Evolutionary conservation across 2,329 filamentous ascomycete genomes (phyloP).

Genomic region (Hortaea werneckii): DNA sequence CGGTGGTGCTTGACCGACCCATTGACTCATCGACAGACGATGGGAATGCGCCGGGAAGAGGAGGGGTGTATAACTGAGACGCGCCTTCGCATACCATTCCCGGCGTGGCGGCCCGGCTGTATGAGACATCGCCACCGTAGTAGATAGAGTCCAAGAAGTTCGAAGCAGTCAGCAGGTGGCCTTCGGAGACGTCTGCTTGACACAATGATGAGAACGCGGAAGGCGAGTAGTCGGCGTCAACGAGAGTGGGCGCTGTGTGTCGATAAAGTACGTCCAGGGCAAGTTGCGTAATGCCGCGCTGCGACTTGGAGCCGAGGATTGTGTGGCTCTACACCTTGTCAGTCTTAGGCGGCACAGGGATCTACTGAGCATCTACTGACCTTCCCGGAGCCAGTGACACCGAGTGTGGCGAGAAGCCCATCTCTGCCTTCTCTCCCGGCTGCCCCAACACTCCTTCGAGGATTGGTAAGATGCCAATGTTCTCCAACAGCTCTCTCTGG

Average conservation of each 20-base stretch:
- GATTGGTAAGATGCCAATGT: slow-evolving; percentile 62
- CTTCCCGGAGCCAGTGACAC: slow-evolving; percentile 94
- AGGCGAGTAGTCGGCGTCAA: slow-evolving; percentile 47
- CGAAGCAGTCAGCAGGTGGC: slow-evolving; percentile 61
- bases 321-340: slow-evolving; percentile 65
- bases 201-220: slow-evolving; percentile 63
- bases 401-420: slow-evolving; percentile 80
- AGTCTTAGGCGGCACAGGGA: not conserved
- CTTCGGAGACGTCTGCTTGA: slow-evolving; percentile 70
- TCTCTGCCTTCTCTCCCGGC: slow-evolving; percentile 69
- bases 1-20: slow-evolving; percentile 5
- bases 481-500: slow-evolving; percentile 79
- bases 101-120: slow-evolving; percentile 34
- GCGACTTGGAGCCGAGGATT: slow-evolving; percentile 75
- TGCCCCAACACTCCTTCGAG: slow-evolving; percentile 72
- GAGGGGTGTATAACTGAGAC: slow-evolving; percentile 1
- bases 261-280: slow-evolving; percentile 82
- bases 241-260: slow-evolving; percentile 63
- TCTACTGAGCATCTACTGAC: slow-evolving; percentile 36
- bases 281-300: slow-evolving; percentile 86
- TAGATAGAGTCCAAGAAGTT: slow-evolving; percentile 72
- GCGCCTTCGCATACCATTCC: slow-evolving; percentile 30
- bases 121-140: slow-evolving; percentile 46
- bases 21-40: slow-evolving; percentile 6
- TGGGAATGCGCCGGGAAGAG: slow-evolving; percentile 20